Percentiles rank a stretch among this genome's conserved stretches.
These are phyloP conservation scores for Apiotrichum siamense DNA, from an alignment of 1,284 basidiomycete genomes.

Conservation along the genomic window DNA sequence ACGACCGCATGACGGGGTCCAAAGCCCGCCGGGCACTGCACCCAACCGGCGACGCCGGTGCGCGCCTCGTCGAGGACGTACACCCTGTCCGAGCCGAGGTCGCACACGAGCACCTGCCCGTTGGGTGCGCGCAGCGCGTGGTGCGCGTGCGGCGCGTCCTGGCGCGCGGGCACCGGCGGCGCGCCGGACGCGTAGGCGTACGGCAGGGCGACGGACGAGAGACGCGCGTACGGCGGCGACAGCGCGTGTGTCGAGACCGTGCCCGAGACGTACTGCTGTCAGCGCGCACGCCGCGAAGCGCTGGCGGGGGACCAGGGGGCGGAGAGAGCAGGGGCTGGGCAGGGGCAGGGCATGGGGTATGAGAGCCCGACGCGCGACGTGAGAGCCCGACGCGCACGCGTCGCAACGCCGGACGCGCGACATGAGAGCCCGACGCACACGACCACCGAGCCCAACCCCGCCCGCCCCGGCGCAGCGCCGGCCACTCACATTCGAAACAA, in stretches of 20 bases:
- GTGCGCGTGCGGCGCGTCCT: slow-evolving; percentile 42
- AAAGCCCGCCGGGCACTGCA: slow-evolving; percentile 31
- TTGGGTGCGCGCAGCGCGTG: slow-evolving; percentile 38
- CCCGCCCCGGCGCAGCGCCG: too few species aligned
- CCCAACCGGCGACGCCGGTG: slow-evolving; percentile 27
- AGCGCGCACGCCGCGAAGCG: background rate
- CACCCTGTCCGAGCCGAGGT: slow-evolving; percentile 44
- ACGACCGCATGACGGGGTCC: slow-evolving; percentile 43
- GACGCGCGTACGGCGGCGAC: background rate
- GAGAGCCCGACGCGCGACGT: too few species aligned
- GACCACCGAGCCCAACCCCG: too few species aligned
- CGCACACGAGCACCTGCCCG: slow-evolving; percentile 39
- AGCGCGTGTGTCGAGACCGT: slow-evolving; percentile 12
- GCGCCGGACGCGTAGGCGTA: slow-evolving; percentile 25
- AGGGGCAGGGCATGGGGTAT: too few species aligned
- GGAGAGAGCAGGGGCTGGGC: too few species aligned
- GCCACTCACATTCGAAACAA: slow-evolving; percentile 36
- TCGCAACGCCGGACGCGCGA: too few species aligned
- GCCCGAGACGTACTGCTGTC: slow-evolving; percentile 31
- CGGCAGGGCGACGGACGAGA: slow-evolving; percentile 23
- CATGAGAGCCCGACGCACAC: too few species aligned
- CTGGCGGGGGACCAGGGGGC: too few species aligned
- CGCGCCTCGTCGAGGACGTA: slow-evolving; percentile 32
- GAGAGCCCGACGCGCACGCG: too few species aligned
- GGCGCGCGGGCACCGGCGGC: slow-evolving; percentile 39